phyloP scores from a whole-genome alignment of 495 filamentous ascomycete species.

The Podospora pseudoanserina region DNA sequence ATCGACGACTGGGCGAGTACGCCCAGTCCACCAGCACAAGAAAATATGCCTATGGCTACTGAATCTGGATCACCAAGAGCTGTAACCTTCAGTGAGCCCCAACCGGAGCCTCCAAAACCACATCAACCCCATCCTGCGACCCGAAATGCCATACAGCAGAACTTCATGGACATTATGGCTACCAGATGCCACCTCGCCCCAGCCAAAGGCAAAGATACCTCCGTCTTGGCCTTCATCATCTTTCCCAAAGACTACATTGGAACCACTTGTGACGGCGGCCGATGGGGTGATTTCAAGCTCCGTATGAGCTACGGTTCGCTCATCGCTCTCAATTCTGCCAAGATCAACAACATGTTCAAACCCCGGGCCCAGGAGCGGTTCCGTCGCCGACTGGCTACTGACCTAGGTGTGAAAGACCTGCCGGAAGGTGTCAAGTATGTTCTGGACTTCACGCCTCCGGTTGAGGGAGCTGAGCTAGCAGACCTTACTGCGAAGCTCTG shows the following conservation, averaged over 20 bases:
- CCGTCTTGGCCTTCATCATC: slow-evolving; percentile 56
- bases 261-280: slow-evolving; percentile 19
- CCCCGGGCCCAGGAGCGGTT: slow-evolving; percentile 37
- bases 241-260: slow-evolving; percentile 33
- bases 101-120: not conserved
- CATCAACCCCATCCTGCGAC: not conserved
- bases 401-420: slow-evolving; percentile 32
- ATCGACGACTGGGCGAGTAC: not conserved
- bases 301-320: slow-evolving; percentile 48
- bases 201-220: slow-evolving; percentile 36
- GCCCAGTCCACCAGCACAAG: not conserved
- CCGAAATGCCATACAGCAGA: slow-evolving; percentile 20
- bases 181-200: not conserved
- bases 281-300: slow-evolving; percentile 33
- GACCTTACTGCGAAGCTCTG: slow-evolving; percentile 56
- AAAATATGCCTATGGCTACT: not conserved
- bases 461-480: slow-evolving; percentile 56
- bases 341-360: slow-evolving; percentile 47
- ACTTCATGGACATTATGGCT: slow-evolving; percentile 22
- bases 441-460: slow-evolving; percentile 59
- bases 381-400: slow-evolving; percentile 16
- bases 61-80: not conserved
- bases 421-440: slow-evolving; percentile 50
- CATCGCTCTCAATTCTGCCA: slow-evolving; percentile 44
- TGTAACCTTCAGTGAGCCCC: not conserved